Conservation (phyloP, 164 flowering plant species). For the Vitis labrusca region DNA sequence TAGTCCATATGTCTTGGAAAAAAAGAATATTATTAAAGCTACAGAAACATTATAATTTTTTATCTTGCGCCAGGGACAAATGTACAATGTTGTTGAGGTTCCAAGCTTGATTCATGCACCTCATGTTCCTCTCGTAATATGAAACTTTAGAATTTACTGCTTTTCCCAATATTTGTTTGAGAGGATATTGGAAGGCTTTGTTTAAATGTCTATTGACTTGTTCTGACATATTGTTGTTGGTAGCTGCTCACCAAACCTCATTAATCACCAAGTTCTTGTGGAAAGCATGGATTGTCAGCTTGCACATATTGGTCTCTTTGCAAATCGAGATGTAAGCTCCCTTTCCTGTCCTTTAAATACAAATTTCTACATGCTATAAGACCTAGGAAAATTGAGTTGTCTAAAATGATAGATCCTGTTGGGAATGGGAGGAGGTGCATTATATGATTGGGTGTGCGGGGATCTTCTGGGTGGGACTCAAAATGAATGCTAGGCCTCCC, state of each 20-base stretch:
- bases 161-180: too few relatives aligned
- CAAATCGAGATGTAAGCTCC: conserved; percentile 81
- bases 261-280: conserved; percentile 82
- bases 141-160: too few relatives aligned
- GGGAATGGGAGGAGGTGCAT: background rate
- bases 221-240: conserved; percentile 6
- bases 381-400: background rate
- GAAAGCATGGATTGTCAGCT: conserved; percentile 89
- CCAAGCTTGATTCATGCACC: too few relatives aligned
- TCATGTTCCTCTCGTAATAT: too few relatives aligned
- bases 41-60: too few relatives aligned
- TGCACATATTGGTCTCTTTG: conserved; percentile 89
- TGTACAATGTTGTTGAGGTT: too few relatives aligned
- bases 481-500: background rate
- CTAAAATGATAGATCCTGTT: background rate
- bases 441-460: background rate
- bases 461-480: background rate
- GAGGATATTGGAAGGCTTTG: background rate
- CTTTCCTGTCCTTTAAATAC: background rate
- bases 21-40: too few relatives aligned
- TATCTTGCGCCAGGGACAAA: too few relatives aligned
- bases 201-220: background rate
- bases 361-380: too few relatives aligned
- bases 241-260: conserved; percentile 93
- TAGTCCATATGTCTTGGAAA: too few relatives aligned